These are phyloP conservation scores for Corinectria fuckeliana DNA, from an alignment of 2,329 filamentous ascomycete species.

Conservation along the genomic window DNA sequence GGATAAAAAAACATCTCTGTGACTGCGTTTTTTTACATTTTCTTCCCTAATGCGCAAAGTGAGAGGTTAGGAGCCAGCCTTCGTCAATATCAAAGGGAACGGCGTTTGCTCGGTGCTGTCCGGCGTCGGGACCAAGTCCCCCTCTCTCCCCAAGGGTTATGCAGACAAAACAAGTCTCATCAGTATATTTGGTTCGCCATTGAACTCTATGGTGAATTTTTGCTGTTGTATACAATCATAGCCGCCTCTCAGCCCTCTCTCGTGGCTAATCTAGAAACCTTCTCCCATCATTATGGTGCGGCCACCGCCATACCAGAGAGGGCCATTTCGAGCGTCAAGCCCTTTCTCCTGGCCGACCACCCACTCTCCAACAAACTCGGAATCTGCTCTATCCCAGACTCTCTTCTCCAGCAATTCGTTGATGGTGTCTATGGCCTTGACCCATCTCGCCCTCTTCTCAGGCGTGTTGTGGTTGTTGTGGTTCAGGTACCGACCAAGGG, in stretches of 20 bases:
- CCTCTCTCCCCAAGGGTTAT: not conserved
- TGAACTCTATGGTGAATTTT: slow-evolving; percentile 1
- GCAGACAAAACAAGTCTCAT: not conserved
- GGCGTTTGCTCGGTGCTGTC: not conserved
- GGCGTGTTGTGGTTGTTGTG: slow-evolving; percentile 67
- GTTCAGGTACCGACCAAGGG: slow-evolving; percentile 80
- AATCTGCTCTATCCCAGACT: slow-evolving; percentile 67
- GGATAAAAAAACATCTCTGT: slow-evolving; percentile 47
- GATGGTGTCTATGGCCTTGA: slow-evolving; percentile 74
- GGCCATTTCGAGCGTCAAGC: slow-evolving; percentile 75
- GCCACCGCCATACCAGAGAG: slow-evolving; percentile 88
- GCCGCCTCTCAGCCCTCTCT: not conserved
- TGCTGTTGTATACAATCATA: slow-evolving; percentile 13
- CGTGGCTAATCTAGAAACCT: slow-evolving; percentile 55
- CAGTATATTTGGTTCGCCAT: not conserved
- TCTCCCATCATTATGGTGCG: slow-evolving; percentile 69
- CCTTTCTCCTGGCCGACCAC: slow-evolving; percentile 85
- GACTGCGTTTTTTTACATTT: slow-evolving; percentile 24
- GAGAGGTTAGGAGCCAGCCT: not conserved
- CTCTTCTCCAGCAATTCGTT: slow-evolving; percentile 76
- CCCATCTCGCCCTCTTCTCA: slow-evolving; percentile 67
- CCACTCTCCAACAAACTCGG: slow-evolving; percentile 72
- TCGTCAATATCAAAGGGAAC: slow-evolving; percentile 11
- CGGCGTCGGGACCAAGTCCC: not conserved
- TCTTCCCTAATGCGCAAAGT: not conserved